These are phyloP conservation scores for Umbelopsis vinacea DNA, from an alignment of 192 early-diverging fungal genomes.

Conservation along the genomic window DNA sequence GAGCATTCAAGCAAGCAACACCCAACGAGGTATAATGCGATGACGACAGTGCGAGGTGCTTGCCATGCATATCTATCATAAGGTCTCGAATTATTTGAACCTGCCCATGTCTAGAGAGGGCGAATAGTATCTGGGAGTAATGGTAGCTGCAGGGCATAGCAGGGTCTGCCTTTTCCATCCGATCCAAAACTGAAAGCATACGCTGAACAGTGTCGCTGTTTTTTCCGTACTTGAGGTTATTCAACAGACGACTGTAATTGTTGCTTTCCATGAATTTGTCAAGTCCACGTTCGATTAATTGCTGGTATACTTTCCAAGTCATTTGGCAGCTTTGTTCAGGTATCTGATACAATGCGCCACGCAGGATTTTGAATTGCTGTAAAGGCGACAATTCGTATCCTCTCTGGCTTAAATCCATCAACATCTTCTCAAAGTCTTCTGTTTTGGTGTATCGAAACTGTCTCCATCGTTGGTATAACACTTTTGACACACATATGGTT, in stretches of 20 bases:
- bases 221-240: constrained; percentile 22
- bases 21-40: constrained; percentile 23
- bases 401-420: background rate
- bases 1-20: constrained; percentile 12
- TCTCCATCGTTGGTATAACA: background rate
- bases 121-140: constrained; percentile 27
- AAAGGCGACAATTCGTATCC: background rate
- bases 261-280: constrained; percentile 19
- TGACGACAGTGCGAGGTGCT: background rate
- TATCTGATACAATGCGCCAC: constrained; percentile 27
- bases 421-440: background rate
- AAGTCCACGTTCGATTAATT: constrained; percentile 18
- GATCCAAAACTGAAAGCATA: constrained; percentile 23
- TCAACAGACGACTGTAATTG: constrained; percentile 35
- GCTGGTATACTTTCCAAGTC: constrained; percentile 32
- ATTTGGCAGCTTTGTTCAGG: background rate
- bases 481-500: background rate
- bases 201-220: background rate
- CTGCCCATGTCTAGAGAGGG: constrained; percentile 15
- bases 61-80: background rate
- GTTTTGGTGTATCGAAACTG: background rate
- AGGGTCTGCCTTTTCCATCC: constrained; percentile 24
- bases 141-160: background rate
- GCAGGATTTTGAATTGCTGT: constrained; percentile 32
- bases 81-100: background rate